A percentile compares a stretch with the other conserved stretches of the same genome.
Conservation (phyloP, 257 asterid species). For the Pogostemon cablin region DNA sequence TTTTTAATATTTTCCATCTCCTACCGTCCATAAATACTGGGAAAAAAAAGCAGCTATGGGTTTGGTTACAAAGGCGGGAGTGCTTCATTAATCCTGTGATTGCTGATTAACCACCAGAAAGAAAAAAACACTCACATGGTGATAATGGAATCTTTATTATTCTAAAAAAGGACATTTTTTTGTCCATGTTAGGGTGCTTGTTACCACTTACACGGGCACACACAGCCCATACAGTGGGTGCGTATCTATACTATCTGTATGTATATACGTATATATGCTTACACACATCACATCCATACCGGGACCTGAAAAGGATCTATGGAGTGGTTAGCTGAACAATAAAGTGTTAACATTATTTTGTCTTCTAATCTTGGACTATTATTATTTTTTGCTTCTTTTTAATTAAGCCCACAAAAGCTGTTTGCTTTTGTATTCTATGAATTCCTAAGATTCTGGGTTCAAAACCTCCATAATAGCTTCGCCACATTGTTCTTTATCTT, state of each 20-base stretch:
- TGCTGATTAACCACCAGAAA: constrained; percentile 20
- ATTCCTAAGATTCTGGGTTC: constrained; percentile 35
- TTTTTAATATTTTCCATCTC: too few species aligned
- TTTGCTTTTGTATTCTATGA: constrained; percentile 35
- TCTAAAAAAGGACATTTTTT: constrained; percentile 7
- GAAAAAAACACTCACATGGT: constrained; percentile 27
- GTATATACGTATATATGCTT: background rate
- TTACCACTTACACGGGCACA: constrained; percentile 1
- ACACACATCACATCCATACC: background rate
- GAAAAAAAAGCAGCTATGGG: too few species aligned
- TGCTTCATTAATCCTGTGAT: constrained; percentile 7
- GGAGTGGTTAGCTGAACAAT: constrained; percentile 41
- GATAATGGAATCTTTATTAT: constrained; percentile 20
- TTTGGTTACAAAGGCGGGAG: constrained; percentile 36
- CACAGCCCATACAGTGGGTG: background rate
- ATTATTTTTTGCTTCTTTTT: constrained; percentile 25
- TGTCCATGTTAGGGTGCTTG: constrained; percentile 17
- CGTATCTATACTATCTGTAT: constrained; percentile 9
- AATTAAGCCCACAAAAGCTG: constrained; percentile 32
- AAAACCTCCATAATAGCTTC: constrained; percentile 30
- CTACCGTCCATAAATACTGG: too few species aligned
- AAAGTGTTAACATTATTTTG: constrained; percentile 19
- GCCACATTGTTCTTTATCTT: constrained; percentile 27
- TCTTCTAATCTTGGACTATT: constrained; percentile 34
- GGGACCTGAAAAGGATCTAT: constrained; percentile 7